Evolutionary conservation across 1,284 basidiomycete species (phyloP).

Genomic region (Pseudozyma hubeiensis): DNA sequence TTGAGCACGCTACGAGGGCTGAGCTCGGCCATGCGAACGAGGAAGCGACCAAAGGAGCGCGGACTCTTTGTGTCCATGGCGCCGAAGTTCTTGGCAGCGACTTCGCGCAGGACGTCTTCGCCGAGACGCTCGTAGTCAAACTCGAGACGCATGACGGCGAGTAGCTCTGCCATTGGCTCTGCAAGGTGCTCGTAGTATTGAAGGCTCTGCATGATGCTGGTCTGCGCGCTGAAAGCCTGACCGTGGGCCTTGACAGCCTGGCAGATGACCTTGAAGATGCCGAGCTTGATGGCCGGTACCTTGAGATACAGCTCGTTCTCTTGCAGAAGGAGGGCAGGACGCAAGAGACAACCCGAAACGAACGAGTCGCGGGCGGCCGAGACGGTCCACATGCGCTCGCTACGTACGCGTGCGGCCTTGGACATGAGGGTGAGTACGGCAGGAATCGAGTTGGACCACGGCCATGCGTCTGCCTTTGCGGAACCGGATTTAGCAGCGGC

Average conservation of each 20-base stretch:
- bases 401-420: slow-evolving; percentile 53
- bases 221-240: slow-evolving; percentile 78
- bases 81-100: slow-evolving; percentile 81
- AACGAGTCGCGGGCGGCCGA: slow-evolving; percentile 63
- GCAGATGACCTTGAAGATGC: slow-evolving; percentile 89
- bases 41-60: slow-evolving; percentile 84
- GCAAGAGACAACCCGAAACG: slow-evolving; percentile 63
- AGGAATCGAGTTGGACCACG: slow-evolving; percentile 60
- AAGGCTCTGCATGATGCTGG: slow-evolving; percentile 87
- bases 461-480: slow-evolving; percentile 51
- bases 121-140: slow-evolving; percentile 90
- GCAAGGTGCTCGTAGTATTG: slow-evolving; percentile 95
- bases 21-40: slow-evolving; percentile 83
- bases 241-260: slow-evolving; percentile 90
- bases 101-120: slow-evolving; percentile 88
- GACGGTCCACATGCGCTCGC: slow-evolving; percentile 61
- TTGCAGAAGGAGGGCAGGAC: slow-evolving; percentile 84
- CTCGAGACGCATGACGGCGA: slow-evolving; percentile 82
- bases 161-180: slow-evolving; percentile 91
- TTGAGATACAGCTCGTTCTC: slow-evolving; percentile 93
- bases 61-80: slow-evolving; percentile 89
- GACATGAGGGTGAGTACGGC: slow-evolving; percentile 56
- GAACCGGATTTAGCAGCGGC: slow-evolving; percentile 37
- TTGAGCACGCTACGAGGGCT: slow-evolving; percentile 88
- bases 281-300: slow-evolving; percentile 76